Base-by-base conservation (phyloP, 139 green algal genomes). In the Coelastrella sp. region DNA sequence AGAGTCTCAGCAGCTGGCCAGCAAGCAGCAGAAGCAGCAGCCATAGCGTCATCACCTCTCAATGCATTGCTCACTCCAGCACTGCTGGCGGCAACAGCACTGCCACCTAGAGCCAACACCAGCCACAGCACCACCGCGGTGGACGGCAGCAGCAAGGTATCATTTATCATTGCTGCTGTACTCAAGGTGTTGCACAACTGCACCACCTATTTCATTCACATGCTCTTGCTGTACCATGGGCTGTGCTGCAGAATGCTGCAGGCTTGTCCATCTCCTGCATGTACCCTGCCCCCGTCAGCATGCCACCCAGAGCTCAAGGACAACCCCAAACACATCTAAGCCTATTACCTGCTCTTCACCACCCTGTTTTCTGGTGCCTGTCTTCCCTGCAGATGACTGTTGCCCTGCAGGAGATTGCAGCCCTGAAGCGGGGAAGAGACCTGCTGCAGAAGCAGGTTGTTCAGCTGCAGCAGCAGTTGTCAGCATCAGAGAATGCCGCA, bases 391-490 rank as follows among this genome's bases (percentile, higher is more conserved):
- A 86, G 59, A 86, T 73, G 6, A n/a, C 11, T 0, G 59, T 25
- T 15, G 82, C 65, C 7, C 56, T 87, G 19, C 82, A 87, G 20
- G 82, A 78, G 24, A 87, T 66, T 79, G 82, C 82, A 49, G 10
- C 27, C 1, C 65, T 87, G 17, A 25, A 35, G 17, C 25, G 65
- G 7, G 58, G 25, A 9, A 19, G 63, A 4, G 65, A 61, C 35
- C 27, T 65, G 27, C 63, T 87, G 25, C 82, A 79, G 63, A 73
- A 73, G 15, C 49, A 87, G 59, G 82, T 87, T 7, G 35, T 27
- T 15, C 12, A 25, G 82, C 82, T 87, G 27, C 63, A 78, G 82
- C 82, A 87, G 82, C 82, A 78, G 65, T 65, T 87, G 61, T 87
- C 82, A 35, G 27, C 63, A 78, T 63, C 63, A 65, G 63, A 87